These are phyloP conservation scores for Aspergillus melleus DNA, from an alignment of 2,329 filamentous ascomycete species.

Conservation along the genomic window DNA sequence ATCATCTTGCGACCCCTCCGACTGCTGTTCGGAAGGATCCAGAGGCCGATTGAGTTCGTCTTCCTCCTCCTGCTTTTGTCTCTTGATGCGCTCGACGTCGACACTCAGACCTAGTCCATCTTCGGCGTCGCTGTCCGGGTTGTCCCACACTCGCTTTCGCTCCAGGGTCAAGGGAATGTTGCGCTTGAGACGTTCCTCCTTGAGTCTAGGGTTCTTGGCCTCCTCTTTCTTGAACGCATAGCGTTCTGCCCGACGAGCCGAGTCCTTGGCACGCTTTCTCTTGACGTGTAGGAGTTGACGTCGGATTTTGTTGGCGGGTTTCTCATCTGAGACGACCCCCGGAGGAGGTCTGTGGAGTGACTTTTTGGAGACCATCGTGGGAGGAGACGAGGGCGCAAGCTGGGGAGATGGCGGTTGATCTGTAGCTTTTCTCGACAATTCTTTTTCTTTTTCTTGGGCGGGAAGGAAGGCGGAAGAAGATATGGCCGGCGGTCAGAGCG, in stretches of 20 bases:
- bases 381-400: background rate
- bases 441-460: constrained; percentile 2
- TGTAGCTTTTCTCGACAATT: constrained; percentile 12
- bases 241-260: constrained; percentile 72
- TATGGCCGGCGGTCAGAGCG: constrained; percentile 12
- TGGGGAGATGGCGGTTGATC: background rate
- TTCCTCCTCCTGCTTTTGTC: constrained; percentile 48
- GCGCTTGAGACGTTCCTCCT: constrained; percentile 68
- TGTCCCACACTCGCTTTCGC: constrained; percentile 86
- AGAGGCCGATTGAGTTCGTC: constrained; percentile 37
- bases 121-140: constrained; percentile 58
- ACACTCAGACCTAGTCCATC: constrained; percentile 49
- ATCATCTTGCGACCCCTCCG: constrained; percentile 40
- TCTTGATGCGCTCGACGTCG: constrained; percentile 51
- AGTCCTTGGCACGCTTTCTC: constrained; percentile 74
- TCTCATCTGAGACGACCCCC: constrained; percentile 52
- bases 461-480: constrained; percentile 24
- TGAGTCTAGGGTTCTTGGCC: constrained; percentile 74
- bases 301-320: constrained; percentile 73
- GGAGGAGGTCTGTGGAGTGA: constrained; percentile 43
- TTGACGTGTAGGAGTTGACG: constrained; percentile 76
- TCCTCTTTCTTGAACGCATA: constrained; percentile 82
- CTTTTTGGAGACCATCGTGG: constrained; percentile 53
- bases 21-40: constrained; percentile 31
- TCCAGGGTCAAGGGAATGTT: constrained; percentile 84